These are phyloP conservation scores for Neocucurbitaria cava DNA, from an alignment of 2,329 filamentous ascomycete species.

Conservation along the genomic window DNA sequence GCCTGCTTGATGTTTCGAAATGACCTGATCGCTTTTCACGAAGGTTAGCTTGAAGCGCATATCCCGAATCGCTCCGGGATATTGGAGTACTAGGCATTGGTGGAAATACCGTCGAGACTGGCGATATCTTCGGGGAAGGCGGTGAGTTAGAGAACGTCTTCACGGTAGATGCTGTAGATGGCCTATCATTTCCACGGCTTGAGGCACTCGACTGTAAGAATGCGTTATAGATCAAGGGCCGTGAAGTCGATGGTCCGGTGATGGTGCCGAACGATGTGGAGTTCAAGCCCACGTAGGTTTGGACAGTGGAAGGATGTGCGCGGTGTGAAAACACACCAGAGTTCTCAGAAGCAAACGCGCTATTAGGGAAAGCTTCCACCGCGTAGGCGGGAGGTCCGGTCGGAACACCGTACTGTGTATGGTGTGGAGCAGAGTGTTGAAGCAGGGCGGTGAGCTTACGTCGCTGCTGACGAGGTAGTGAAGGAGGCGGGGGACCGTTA, in stretches of 20 bases:
- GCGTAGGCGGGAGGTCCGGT: constrained; percentile 92
- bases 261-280: constrained; percentile 84
- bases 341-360: constrained; percentile 89
- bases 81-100: constrained; percentile 76
- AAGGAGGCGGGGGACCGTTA: constrained; percentile 74
- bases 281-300: constrained; percentile 87
- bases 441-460: constrained; percentile 88
- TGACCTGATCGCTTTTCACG: constrained; percentile 94
- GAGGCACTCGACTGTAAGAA: constrained; percentile 80
- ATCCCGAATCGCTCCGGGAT: constrained; percentile 91
- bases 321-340: constrained; percentile 77
- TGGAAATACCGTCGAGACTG: constrained; percentile 79
- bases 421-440: constrained; percentile 88
- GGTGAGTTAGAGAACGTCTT: constrained; percentile 55
- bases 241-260: constrained; percentile 58
- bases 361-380: constrained; percentile 88
- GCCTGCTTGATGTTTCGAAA: constrained; percentile 80
- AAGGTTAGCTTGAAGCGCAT: constrained; percentile 82
- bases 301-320: constrained; percentile 73
- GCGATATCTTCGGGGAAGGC: constrained; percentile 70
- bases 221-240: constrained; percentile 84
- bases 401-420: constrained; percentile 82
- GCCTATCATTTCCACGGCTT: constrained; percentile 70
- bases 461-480: constrained; percentile 85
- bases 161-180: constrained; percentile 58